phyloP scores from a whole-genome alignment of 495 filamentous ascomycete species.

The Lasiosphaeris hirsuta region DNA sequence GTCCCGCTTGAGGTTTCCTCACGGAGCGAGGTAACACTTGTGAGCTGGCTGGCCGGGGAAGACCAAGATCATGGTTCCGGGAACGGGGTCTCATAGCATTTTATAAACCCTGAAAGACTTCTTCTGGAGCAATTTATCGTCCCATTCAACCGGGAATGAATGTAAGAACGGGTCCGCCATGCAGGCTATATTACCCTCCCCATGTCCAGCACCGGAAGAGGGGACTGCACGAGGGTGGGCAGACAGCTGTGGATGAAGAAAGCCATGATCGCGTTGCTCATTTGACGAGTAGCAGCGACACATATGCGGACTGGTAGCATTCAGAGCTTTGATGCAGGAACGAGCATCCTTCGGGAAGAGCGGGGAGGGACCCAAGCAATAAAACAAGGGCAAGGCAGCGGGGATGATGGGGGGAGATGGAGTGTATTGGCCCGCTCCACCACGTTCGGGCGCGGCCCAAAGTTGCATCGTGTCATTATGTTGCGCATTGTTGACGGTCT shows the following conservation, averaged over 20 bases:
- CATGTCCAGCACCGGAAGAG: neutral
- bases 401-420: too few species aligned
- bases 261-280: neutral
- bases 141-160: constrained; percentile 26
- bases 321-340: too few species aligned
- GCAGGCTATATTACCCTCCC: constrained; percentile 1
- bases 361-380: too few species aligned
- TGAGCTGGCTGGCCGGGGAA: neutral
- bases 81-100: neutral
- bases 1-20: neutral
- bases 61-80: neutral
- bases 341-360: too few species aligned
- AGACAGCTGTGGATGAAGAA: neutral
- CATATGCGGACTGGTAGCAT: too few species aligned
- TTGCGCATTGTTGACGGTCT: too few species aligned
- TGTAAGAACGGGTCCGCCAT: neutral
- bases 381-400: too few species aligned
- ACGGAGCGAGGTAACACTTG: too few species aligned
- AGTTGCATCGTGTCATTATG: too few species aligned
- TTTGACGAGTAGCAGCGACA: too few species aligned
- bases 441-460: too few species aligned
- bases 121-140: constrained; percentile 17
- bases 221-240: neutral
- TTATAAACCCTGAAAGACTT: constrained; percentile 12
- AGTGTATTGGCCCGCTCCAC: too few species aligned